Base-by-base conservation (phyloP, 1,284 basidiomycete genomes). In the Irpex rosettiformis region DNA sequence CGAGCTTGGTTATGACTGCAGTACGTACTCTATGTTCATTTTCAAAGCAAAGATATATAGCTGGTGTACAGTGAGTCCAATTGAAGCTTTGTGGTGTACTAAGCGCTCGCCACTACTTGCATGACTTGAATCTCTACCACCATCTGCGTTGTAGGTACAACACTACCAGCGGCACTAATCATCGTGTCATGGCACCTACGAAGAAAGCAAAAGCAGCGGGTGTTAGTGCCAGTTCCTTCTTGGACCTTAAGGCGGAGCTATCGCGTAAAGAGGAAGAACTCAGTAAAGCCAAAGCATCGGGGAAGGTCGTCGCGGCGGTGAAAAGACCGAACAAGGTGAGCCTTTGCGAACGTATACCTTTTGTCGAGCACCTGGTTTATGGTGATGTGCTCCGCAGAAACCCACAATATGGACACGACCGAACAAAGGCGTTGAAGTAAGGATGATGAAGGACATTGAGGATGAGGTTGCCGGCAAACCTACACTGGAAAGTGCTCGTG, bases 231-330 rank as follows among this genome's bases (percentile, higher is more conserved):
- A 81, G 79, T 58, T 89, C 89, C 0, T 90, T 91, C 70, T 81
- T 91, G 25, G 88, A 91, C 66, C 80, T 93, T 48, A 89, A 88
- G 63, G 85, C 88, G 3, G 85, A 91, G 59, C 73, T 93, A 0
- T 78, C 83, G 1, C 88, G 85, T 64, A 77, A 86, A 63, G 83
- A 88, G 65, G 81, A 82, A 53, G 83, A 86, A 51, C 83, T 88
- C 58, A 60, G 77, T 7, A 83, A 79, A 67, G 79, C 76, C 55
- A 90, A 87, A 64, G 80, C 79, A 16, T 73, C 80, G 21, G 86
- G 85, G 4, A 79, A 79, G 64, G 73, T 73, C 30, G 76, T 82
- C 4, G 85, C 85, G 13, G 83, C 83, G 28, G 75, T 82, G 22
- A 82, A 82, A 66, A 76, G 82, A 54, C 79, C 81, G 11, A 85